Base-by-base conservation (phyloP, 805 yeast species). In the Lipomyces sp. region DNA sequence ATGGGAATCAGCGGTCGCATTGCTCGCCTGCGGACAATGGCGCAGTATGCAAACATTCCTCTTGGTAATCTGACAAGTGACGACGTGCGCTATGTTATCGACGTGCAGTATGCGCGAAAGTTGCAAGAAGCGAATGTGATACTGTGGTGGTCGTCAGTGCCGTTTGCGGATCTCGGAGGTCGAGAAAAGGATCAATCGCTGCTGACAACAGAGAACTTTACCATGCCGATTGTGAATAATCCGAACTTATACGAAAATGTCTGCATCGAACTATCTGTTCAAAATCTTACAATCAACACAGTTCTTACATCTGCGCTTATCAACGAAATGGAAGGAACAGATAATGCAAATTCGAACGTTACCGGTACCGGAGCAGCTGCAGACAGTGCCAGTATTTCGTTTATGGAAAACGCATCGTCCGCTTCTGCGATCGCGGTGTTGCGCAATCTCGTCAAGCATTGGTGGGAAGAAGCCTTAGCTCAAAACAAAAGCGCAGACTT, bases 391-490 rank as follows among this genome's bases (percentile, higher is more conserved):
- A 50, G 49, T 23, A 24, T 62, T 3, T 69, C 72, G 2, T 79
- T 90, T 59, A 84, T 91, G 13, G 86, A 83, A 59, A 95, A 91
- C 65, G 79, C 95, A 0, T 90, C 91, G 61, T 83, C 90, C 10
- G 76, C 82, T 0, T 79, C 85, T 0, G 86, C 96, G 2, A 72
- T 93, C 55, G 67, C 74, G 8, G 84, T 84, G 1, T 72, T 93
- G 49, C 78, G 95, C 63, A 66, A 75, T 6, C 71, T 93, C 77
- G 84, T 93, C 11, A 87, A 84, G 61, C 81, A 76, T 29, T 88
- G 96, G 96, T 91, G 97, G 96, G 95, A 88, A 62, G 84, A 82
- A 62, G 97, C 96, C 0, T 69, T 86, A 48, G 71, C 73, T 19
- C 80, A 79, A 48, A 78, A 84, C 59, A 59, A 72, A 7, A 81